These are phyloP conservation scores for Anethum foeniculum DNA, from an alignment of 140 eudicot genomes.

Conservation along the genomic window DNA sequence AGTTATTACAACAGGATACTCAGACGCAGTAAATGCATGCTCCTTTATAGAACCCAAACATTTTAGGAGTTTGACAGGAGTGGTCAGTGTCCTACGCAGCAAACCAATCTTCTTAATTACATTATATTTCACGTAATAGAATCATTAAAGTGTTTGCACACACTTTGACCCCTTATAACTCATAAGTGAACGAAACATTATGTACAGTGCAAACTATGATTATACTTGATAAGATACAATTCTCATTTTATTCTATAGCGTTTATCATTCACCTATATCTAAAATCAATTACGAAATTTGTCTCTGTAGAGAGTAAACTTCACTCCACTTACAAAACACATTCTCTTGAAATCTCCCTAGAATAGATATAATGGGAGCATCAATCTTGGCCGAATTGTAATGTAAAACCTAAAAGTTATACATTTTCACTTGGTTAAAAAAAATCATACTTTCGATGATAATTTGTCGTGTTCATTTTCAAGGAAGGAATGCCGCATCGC, in stretches of 20 bases:
- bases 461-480: background rate
- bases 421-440: background rate
- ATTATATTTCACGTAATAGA: background rate
- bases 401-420: background rate
- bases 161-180: background rate
- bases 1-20: slow-evolving; percentile 85
- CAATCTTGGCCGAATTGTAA: background rate
- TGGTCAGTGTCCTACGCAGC: slow-evolving; percentile 67
- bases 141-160: background rate
- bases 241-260: background rate
- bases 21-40: slow-evolving; percentile 76
- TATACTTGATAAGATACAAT: background rate
- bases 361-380: background rate
- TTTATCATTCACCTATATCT: background rate
- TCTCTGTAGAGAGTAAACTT: background rate
- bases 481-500: background rate
- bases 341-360: background rate
- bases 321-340: background rate
- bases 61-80: slow-evolving; percentile 74
- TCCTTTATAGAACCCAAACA: slow-evolving; percentile 70
- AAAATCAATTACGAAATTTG: background rate
- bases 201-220: background rate
- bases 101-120: background rate
- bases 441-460: background rate
- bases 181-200: background rate